Conservation (phyloP, 805 yeast species). For the Tetrapisispora nanseiensis region DNA sequence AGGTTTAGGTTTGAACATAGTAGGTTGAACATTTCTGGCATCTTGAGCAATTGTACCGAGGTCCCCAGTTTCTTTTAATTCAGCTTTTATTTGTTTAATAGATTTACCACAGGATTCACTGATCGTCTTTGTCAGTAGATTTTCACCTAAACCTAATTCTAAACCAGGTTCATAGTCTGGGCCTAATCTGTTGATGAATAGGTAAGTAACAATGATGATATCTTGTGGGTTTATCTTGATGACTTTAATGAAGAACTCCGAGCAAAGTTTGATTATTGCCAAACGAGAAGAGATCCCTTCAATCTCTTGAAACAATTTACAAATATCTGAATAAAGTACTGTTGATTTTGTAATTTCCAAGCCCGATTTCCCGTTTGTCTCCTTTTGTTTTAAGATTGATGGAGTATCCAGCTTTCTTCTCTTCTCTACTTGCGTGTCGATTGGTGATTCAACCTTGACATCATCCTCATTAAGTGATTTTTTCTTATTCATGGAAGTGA, state of each 20-base stretch:
- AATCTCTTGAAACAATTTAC: constrained; percentile 62
- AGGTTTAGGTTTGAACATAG: constrained; percentile 88
- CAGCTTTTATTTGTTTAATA: constrained; percentile 55
- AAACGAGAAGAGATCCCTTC: constrained; percentile 77
- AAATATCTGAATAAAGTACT: constrained; percentile 33
- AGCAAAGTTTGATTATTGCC: constrained; percentile 65
- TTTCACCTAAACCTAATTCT: constrained; percentile 90
- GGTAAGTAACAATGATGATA: constrained; percentile 63
- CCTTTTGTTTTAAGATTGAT: neutral
- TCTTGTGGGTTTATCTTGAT: constrained; percentile 44
- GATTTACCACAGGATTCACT: constrained; percentile 85
- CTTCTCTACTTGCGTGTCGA: neutral
- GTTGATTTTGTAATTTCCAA: constrained; percentile 4
- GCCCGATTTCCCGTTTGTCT: neutral
- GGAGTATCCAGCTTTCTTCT: neutral
- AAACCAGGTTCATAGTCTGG: constrained; percentile 89
- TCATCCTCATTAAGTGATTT: neutral
- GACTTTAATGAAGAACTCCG: constrained; percentile 61
- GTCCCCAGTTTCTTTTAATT: constrained; percentile 77
- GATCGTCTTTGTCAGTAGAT: constrained; percentile 76
- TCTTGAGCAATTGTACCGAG: constrained; percentile 80
- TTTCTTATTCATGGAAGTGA: constrained; percentile 10
- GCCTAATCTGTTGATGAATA: constrained; percentile 80
- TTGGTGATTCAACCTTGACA: neutral
- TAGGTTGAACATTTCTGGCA: constrained; percentile 75